Base-by-base conservation (phyloP, 768 basidiomycete species). In the Cubamyces lactineus region DNA sequence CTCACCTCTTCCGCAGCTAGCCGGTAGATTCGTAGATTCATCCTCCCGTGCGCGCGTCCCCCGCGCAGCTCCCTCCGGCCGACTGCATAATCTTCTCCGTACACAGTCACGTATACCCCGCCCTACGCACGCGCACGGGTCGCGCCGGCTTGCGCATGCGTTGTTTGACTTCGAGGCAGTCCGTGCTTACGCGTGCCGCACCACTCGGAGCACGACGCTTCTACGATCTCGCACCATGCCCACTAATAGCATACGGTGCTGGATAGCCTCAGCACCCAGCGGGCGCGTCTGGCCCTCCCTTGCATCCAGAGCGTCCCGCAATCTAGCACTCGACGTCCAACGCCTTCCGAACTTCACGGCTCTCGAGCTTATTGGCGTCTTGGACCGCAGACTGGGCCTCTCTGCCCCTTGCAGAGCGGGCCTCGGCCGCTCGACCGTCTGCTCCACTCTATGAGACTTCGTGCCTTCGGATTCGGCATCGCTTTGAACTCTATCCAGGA, bases 101-200 rank as follows among this genome's bases (percentile, higher is more conserved):
- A 9, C 17, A 21, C 51, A 23, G 19, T 9, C 34, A 38, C 7
- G 19, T 21, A 23, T 42, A 41, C 24, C 2, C 19, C 40, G 21
- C 45, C 23, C 17, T 16, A 23, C 48, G 23, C 26, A 30, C 48
- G 48, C 48, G 6, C n/a, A 19, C 49, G 40, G 46, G 40, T 15
- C 41, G 57, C 57, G 1, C 48, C 48, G 57, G 49, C 40, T 15
- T 51, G 40, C 57, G 48, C 40, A 30, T 26, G 21, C 51, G 38
- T 39, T 19, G 49, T 43, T 50, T 34, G 17, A 59, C 40, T 30
- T 17, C 17, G 49, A 43, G 57, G 57, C 57, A 39, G 49, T 59
- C 17, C 47, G 6, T 24, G 41, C 23, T 24, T 11, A 13, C 23
- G 23, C n/a, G 48, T 23, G 15, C 45, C 55, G 55, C 57, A 45